These are phyloP conservation scores for Cenchrus americanus DNA, from an alignment of 176 grass and related monocot genomes.

Conservation along the genomic window DNA sequence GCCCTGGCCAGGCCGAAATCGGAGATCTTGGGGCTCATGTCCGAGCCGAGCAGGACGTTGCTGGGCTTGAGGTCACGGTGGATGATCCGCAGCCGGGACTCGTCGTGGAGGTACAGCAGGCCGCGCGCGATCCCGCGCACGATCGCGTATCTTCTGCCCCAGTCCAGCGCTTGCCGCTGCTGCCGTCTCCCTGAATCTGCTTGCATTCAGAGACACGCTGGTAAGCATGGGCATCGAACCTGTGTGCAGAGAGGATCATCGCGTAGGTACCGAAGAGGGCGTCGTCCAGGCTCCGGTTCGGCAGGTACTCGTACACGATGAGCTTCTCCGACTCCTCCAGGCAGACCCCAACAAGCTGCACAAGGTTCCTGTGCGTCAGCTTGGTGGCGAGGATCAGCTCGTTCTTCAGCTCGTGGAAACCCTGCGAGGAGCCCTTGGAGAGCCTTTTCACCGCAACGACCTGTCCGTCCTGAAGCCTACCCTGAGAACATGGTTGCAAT, in stretches of 20 bases:
- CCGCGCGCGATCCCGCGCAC: slow-evolving; percentile 42
- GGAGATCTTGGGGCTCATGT: slow-evolving; percentile 56
- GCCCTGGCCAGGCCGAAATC: slow-evolving; percentile 51
- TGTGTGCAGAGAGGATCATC: too few relatives aligned
- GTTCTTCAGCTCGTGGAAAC: slow-evolving; percentile 45
- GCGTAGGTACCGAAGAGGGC: slow-evolving; percentile 41
- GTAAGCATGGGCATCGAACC: too few relatives aligned
- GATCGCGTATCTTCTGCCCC: slow-evolving; percentile 38
- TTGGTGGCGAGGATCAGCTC: slow-evolving; percentile 41
- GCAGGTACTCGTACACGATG: slow-evolving; percentile 52
- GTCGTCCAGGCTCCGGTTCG: slow-evolving; percentile 39
- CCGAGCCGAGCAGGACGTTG: slow-evolving; percentile 40
- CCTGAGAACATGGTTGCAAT: slow-evolving; percentile 6
- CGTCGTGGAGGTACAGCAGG: slow-evolving; percentile 57
- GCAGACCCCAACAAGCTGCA: slow-evolving; percentile 35
- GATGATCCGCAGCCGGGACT: slow-evolving; percentile 49
- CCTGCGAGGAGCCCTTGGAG: slow-evolving; percentile 30
- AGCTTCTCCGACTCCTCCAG: slow-evolving; percentile 39
- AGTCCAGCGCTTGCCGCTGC: slow-evolving; percentile 25
- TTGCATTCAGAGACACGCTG: too few relatives aligned
- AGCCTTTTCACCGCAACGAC: slow-evolving; percentile 45
- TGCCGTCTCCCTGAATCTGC: too few relatives aligned
- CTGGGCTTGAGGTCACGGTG: slow-evolving; percentile 53
- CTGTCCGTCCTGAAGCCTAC: slow-evolving; percentile 14
- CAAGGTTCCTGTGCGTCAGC: slow-evolving; percentile 53